Evolutionary conservation across 2,329 filamentous ascomycete genomes (phyloP), one percentile per base, ranked within the genome.

Genomic region (Didymella segeticola): DNA sequence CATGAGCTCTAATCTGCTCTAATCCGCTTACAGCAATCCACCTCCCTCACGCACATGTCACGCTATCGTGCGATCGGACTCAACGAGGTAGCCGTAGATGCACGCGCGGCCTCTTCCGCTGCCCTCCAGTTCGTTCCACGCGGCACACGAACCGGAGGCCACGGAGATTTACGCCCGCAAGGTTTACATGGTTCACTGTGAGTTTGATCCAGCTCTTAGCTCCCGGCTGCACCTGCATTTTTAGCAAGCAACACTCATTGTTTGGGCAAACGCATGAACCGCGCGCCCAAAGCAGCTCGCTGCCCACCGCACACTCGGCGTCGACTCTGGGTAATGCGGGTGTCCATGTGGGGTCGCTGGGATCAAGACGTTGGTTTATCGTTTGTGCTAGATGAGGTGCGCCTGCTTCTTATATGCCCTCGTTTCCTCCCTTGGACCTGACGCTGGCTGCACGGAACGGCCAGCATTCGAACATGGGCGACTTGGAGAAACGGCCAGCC

Each of bases 401-500:
- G 39, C 43, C 38, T 56, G 58, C 49, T 48, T 45, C 43, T 56
- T 50, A 43, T 56, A 29, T 47, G 37, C 48, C 36, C 48, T 53
- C 49, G 34, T 48, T 42, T 51, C 42, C 45, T 37, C 5, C 17
- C 29, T 45, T 52, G 48, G 43, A 37, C 53, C 39, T 39, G 42
- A 66, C 63, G 58, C 53, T 66, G 41, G 53, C 50, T 47, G 60
- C 64, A 43, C 57, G 59, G 12, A 56, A 45, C 56, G 36, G 38
- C 20, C 57, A 49, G 36, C 23, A 63, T 23, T 37, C 53, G 23
- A 43, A 53, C 42, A 61, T 64, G 58, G 58, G 54, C 25, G 58
- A 69, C 54, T 36, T 67, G 41, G 67, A 71, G 50, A 46, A 60
- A 54, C 63, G 69, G 50, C 56, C 68, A 47, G 51, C 54, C 17